Base-by-base conservation (phyloP, 305 asterid species). In the Galium porrigens region DNA sequence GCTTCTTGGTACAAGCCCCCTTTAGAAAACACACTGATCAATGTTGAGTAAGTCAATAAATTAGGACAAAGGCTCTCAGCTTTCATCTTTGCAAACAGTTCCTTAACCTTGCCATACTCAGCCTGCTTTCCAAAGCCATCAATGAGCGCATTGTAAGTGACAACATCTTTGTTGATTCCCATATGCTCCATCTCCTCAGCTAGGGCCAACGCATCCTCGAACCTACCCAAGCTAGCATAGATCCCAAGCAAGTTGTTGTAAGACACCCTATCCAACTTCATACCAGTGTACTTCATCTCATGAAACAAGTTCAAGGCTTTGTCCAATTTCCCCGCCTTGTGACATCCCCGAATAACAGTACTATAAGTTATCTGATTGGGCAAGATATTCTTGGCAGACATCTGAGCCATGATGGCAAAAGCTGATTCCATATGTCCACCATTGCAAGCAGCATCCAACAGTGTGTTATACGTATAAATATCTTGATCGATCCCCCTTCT, bases 121-220 rank as follows among this genome's bases (percentile, higher is more conserved):
- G 94, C 95, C 55, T 91, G 96, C 63, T 91, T 91, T 8, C 96
- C 95, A 46, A 86, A 85, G 58, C 98, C 95, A 77, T 91, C 98
- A 61, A 91, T 74, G 58, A 91, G 82, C 4, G 96, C 94, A 72
- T 89, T 91, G 72, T 89, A 91, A 55, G 95, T 89, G 25, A 91
- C 96, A 27, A 91, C 98, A 72, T 91, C 98, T 72, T 86, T 91
- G 79, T 79, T 84, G 61, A 91, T 84, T 76, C 96, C 95, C 46
- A 85, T 78, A 66, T 80, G 73, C 83, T 84, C 98, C 98, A 91
- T 91, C 81, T 91, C 98, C 83, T 81, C 78, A 30, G 83, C 88
- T 25, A 91, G 82, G 25, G 80, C 77, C 68, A 89, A 61, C 54
- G 95, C 98, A 72, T 89, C 95, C 49, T 89, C 91, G 58, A 85